Evolutionary conservation across 805 yeast species (phyloP).

Genomic region (Starmerella scarabaei): DNA sequence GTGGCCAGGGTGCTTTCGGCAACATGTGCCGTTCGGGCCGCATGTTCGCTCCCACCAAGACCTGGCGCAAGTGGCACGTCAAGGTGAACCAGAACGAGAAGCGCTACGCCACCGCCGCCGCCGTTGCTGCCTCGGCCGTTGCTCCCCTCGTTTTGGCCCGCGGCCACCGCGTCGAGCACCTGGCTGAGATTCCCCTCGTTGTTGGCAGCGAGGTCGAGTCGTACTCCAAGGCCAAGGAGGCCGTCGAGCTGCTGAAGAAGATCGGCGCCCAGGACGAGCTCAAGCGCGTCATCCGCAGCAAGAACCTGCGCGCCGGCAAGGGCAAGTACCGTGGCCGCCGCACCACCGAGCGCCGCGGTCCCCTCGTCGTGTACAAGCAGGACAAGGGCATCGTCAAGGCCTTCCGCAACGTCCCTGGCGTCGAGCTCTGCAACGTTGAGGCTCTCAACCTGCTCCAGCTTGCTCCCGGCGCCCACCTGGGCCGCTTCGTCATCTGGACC

Average conservation of each 20-base stretch:
- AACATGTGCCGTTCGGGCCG: conserved; percentile 99
- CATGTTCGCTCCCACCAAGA: conserved; percentile 99
- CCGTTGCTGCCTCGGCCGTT: conserved; percentile 97
- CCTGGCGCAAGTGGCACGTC: conserved; percentile 99
- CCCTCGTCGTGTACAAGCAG: conserved; percentile 94
- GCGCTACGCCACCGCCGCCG: conserved; percentile 99
- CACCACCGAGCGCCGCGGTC: conserved; percentile 99
- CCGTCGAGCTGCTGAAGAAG: conserved; percentile 95
- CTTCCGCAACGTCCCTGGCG: conserved; percentile 99
- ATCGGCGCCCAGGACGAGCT: conserved; percentile 98
- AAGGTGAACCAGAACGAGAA: conserved; percentile 99
- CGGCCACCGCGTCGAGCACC: conserved; percentile 99
- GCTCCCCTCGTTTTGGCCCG: conserved; percentile 97
- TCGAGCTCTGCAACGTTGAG: conserved; percentile 86
- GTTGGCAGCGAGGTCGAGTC: conserved; percentile 87
- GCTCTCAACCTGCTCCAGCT: conserved; percentile 92
- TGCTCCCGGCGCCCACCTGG: conserved; percentile 99
- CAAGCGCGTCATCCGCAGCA: conserved; percentile 94
- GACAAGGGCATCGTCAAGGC: conserved; percentile 98
- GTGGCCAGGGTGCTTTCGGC: conserved; percentile 99
- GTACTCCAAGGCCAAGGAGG: conserved; percentile 93
- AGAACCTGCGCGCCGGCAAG: conserved; percentile 99
- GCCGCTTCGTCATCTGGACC: conserved; percentile 99
- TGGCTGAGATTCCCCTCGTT: conserved; percentile 97
- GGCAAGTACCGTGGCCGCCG: conserved; percentile 99